Conservation (phyloP, 2,329 filamentous ascomycete genomes). For the Dothistroma septosporum region DNA sequence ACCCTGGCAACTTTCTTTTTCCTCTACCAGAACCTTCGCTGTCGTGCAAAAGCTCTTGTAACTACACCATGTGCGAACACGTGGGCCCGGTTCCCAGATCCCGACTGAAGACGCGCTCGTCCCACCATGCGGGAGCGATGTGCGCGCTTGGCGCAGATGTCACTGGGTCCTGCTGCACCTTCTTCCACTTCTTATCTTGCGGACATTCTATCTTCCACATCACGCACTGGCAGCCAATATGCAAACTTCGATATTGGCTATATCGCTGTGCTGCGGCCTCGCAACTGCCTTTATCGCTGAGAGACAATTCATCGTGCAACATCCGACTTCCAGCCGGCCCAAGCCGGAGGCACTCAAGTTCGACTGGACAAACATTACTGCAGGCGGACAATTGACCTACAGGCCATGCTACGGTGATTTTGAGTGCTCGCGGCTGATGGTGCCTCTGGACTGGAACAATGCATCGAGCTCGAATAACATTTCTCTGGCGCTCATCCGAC, state of each 20-base stretch:
- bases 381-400: constrained; percentile 14
- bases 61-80: not conserved
- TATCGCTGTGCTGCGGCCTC: not conserved
- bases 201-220: not conserved
- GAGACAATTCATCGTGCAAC: not conserved
- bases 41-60: not conserved
- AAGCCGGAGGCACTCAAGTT: constrained; percentile 6
- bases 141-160: not conserved
- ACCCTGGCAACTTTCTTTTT: not conserved
- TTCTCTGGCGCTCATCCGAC: constrained; percentile 42
- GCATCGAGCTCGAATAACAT: constrained; percentile 25
- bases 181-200: not conserved
- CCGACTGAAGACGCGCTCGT: not conserved
- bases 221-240: not conserved
- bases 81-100: not conserved
- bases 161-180: not conserved
- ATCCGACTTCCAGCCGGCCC: not conserved
- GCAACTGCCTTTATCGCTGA: not conserved
- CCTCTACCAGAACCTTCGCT: not conserved
- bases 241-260: not conserved
- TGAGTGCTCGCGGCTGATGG: constrained; percentile 46
- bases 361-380: constrained; percentile 17
- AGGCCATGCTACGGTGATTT: constrained; percentile 42
- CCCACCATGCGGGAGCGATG: not conserved
- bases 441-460: constrained; percentile 42